Evolutionary conservation across 2,329 filamentous ascomycete species (phyloP).

Genomic region (Beauveria australis): DNA sequence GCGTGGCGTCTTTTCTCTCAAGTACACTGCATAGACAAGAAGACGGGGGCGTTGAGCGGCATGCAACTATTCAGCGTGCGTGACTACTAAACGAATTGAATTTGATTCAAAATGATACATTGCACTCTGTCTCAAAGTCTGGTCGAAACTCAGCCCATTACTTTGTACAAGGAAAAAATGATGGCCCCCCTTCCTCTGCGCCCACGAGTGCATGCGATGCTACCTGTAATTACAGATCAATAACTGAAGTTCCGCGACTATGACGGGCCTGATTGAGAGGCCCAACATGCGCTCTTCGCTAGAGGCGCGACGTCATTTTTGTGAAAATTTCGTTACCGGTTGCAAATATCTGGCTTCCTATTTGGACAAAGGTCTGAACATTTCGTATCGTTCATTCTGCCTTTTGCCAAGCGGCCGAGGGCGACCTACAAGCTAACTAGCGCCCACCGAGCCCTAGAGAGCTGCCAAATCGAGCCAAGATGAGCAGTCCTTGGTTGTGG

Average conservation of each 20-base stretch:
- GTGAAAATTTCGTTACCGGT: neutral
- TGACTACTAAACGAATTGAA: too few species aligned
- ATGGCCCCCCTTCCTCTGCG: too few species aligned
- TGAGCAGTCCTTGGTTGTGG: neutral
- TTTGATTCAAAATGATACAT: too few species aligned
- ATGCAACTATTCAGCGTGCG: too few species aligned
- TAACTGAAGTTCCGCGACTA: too few species aligned
- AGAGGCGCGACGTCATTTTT: neutral
- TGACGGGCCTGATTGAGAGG: neutral
- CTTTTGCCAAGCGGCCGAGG: neutral
- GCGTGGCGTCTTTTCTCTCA: slow-evolving; percentile 40
- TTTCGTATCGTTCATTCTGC: neutral
- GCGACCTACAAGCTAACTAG: slow-evolving; percentile 1
- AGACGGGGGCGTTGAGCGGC: neutral
- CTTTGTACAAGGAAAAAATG: too few species aligned
- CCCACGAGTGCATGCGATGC: too few species aligned
- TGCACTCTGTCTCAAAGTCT: too few species aligned
- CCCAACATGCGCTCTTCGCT: neutral
- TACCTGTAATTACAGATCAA: too few species aligned
- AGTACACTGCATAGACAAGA: slow-evolving; percentile 17
- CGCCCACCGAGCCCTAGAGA: neutral
- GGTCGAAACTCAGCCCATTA: too few species aligned
- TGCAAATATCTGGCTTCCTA: neutral
- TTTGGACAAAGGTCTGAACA: neutral
- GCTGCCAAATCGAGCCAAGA: neutral